Conservation (phyloP, 345 rosid genomes). For the Salix suchowensis region DNA sequence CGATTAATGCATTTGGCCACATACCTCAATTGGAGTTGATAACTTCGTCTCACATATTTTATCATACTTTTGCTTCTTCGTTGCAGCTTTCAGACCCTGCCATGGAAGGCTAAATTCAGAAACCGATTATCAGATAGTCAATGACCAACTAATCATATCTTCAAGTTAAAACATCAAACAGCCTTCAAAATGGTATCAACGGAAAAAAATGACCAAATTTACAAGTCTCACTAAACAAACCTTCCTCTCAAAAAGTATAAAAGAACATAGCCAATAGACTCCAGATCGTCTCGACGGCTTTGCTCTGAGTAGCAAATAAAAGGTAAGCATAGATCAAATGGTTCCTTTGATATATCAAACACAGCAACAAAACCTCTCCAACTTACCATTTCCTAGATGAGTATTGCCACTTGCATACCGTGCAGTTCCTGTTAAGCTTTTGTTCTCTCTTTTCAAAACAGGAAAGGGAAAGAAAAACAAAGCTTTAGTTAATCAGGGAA, state of each 20-base stretch:
- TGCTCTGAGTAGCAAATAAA: slow-evolving; percentile 32
- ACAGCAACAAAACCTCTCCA: background rate
- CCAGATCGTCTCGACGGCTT: slow-evolving; percentile 55
- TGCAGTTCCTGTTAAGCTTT: slow-evolving; percentile 94
- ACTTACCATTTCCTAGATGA: slow-evolving; percentile 93
- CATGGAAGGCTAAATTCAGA: slow-evolving; percentile 64
- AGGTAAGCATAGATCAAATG: background rate
- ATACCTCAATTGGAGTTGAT: slow-evolving; percentile 90
- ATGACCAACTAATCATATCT: background rate
- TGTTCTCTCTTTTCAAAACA: slow-evolving; percentile 63
- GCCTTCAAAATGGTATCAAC: background rate
- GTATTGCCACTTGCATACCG: slow-evolving; percentile 97
- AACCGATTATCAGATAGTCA: background rate
- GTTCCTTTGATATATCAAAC: background rate
- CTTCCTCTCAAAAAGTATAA: slow-evolving; percentile 77
- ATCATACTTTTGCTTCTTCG: slow-evolving; percentile 86
- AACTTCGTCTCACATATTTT: slow-evolving; percentile 86
- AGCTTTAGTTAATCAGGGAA: background rate
- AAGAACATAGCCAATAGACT: slow-evolving; percentile 53
- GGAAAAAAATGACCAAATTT: background rate
- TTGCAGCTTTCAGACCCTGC: slow-evolving; percentile 91
- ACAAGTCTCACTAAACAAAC: slow-evolving; percentile 22
- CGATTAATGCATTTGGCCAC: background rate
- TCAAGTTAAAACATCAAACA: background rate
- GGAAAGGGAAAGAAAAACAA: background rate